Evolutionary conservation across 1,139 yeast genomes (phyloP).

Genomic region (Yamadazyma blattariae): DNA sequence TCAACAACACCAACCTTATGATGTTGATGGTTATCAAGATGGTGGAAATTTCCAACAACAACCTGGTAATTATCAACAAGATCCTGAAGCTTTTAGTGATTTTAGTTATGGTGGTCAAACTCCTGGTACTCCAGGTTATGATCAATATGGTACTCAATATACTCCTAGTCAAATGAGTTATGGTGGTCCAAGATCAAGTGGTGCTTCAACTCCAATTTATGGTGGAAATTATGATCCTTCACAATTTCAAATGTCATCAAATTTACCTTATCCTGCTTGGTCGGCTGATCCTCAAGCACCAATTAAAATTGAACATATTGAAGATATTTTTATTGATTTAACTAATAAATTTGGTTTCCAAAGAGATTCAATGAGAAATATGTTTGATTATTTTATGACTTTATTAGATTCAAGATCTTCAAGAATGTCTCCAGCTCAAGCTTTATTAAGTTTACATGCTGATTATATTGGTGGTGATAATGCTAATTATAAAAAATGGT

Average conservation of each 20-base stretch:
- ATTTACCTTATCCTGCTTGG: conserved; percentile 92
- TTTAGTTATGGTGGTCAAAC: conserved; percentile 72
- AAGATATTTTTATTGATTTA: conserved; percentile 86
- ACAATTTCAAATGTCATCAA: conserved; percentile 57
- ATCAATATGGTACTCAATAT: conserved; percentile 76
- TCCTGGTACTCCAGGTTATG: conserved; percentile 67
- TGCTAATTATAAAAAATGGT: conserved; percentile 47
- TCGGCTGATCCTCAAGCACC: conserved; percentile 89
- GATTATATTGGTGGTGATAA: conserved; percentile 68
- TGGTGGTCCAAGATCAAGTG: conserved; percentile 83
- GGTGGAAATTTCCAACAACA: conserved; percentile 39
- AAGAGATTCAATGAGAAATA: conserved; percentile 94
- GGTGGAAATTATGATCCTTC: conserved; percentile 75
- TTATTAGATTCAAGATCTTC: conserved; percentile 92
- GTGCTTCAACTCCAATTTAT: conserved; percentile 94
- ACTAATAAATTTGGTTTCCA: conserved; percentile 95
- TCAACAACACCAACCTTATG: conserved; percentile 50
- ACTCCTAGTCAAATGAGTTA: conserved; percentile 83
- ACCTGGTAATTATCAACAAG: conserved; percentile 50
- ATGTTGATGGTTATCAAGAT: conserved; percentile 48
- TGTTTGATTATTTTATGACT: conserved; percentile 94
- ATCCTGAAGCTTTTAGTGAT: conserved; percentile 76
- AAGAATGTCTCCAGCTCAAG: conserved; percentile 96
- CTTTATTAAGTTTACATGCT: conserved; percentile 87
- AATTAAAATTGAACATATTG: conserved; percentile 76